These are phyloP conservation scores for Agrocybe praecox DNA, from an alignment of 768 basidiomycete genomes.

Conservation along the genomic window DNA sequence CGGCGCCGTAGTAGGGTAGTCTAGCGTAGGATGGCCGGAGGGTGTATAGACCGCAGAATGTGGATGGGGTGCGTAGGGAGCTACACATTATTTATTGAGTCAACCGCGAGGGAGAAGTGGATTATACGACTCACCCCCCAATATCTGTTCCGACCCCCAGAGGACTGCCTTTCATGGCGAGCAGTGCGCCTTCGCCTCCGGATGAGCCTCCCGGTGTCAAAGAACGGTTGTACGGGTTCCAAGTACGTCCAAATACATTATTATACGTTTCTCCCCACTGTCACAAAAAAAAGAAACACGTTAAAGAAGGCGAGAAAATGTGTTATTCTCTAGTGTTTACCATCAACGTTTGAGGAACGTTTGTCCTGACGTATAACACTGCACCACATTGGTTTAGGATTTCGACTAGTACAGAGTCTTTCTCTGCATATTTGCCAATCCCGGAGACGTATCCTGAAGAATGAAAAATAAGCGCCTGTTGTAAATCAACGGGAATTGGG, in stretches of 20 bases:
- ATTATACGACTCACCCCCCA: slow-evolving; percentile 42
- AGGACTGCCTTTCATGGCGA: slow-evolving; percentile 61
- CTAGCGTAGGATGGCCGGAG: slow-evolving; percentile 59
- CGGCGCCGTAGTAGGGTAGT: slow-evolving; percentile 54
- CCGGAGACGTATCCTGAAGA: slow-evolving; percentile 68
- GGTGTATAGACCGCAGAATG: slow-evolving; percentile 60
- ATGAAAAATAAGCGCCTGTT: too few relatives aligned
- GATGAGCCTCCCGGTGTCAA: slow-evolving; percentile 66
- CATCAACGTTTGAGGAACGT: slow-evolving; percentile 78
- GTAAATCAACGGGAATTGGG: too few relatives aligned
- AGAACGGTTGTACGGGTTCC: slow-evolving; percentile 59
- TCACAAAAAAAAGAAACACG: too few relatives aligned
- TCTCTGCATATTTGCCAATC: slow-evolving; percentile 62
- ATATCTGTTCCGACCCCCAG: slow-evolving; percentile 69
- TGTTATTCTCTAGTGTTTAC: slow-evolving; percentile 39
- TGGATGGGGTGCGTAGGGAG: slow-evolving; percentile 58
- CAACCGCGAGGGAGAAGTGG: not conserved
- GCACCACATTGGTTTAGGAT: slow-evolving; percentile 69
- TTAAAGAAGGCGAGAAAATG: too few relatives aligned
- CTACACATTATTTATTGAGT: slow-evolving; percentile 23
- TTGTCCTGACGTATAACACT: slow-evolving; percentile 71
- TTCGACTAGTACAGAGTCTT: slow-evolving; percentile 65
- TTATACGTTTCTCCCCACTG: slow-evolving; percentile 63
- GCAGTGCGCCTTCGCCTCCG: slow-evolving; percentile 67
- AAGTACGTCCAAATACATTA: slow-evolving; percentile 62